Conservation (phyloP, 768 basidiomycete genomes). For the Clitopilus passeckerianus region DNA sequence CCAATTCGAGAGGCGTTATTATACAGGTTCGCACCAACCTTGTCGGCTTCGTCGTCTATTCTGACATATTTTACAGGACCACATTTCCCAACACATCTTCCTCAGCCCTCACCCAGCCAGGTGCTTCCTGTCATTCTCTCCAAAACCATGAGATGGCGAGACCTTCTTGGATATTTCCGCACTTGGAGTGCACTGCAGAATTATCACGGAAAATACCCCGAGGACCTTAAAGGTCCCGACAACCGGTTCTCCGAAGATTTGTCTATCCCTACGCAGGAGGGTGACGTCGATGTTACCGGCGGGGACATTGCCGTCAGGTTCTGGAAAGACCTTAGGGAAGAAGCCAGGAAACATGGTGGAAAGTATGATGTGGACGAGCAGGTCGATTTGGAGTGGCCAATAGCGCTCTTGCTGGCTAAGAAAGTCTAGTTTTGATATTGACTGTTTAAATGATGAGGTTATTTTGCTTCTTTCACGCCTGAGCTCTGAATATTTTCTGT, state of each 20-base stretch:
- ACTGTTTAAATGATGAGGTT: neutral
- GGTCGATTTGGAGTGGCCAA: conserved; percentile 46
- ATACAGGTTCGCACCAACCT: conserved; percentile 37
- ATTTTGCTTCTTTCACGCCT: neutral
- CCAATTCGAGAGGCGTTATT: conserved; percentile 50
- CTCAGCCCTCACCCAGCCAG: conserved; percentile 15
- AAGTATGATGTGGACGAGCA: conserved; percentile 29
- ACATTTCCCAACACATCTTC: conserved; percentile 9
- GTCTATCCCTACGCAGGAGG: conserved; percentile 10
- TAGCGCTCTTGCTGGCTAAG: conserved; percentile 36
- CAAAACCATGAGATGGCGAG: conserved; percentile 59
- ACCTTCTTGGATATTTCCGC: conserved; percentile 61
- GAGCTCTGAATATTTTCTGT: neutral
- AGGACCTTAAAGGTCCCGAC: conserved; percentile 38
- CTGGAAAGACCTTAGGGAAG: conserved; percentile 47
- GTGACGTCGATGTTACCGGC: conserved; percentile 27
- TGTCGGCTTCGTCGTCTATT: neutral
- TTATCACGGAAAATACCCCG: conserved; percentile 58
- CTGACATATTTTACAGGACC: conserved; percentile 4
- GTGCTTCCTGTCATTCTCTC: conserved; percentile 47
- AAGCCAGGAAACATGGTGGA: conserved; percentile 23
- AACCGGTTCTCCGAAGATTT: conserved; percentile 29
- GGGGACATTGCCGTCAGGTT: conserved; percentile 67
- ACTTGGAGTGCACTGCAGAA: conserved; percentile 70
- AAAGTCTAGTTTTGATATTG: conserved; percentile 8